Conservation (phyloP, 2,329 filamentous ascomycete genomes). For the Neopestalotiopsis rosae region DNA sequence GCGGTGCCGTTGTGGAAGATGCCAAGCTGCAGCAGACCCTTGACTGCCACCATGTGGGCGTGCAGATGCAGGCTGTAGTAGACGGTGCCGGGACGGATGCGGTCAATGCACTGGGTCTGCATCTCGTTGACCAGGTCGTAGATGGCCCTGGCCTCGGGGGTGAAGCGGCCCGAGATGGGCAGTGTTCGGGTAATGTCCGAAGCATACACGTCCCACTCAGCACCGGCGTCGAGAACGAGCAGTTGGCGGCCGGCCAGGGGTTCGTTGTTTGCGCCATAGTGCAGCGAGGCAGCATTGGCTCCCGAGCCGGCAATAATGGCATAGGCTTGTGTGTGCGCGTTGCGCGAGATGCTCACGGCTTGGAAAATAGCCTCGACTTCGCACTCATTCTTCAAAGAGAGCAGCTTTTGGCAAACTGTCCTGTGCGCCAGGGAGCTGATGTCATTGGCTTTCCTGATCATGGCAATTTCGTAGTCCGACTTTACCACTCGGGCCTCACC, state of each 20-base stretch:
- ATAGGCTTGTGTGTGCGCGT: conserved; percentile 82
- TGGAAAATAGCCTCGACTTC: conserved; percentile 83
- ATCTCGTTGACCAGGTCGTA: conserved; percentile 81
- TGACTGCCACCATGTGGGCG: conserved; percentile 74
- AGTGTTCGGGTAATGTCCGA: conserved; percentile 90
- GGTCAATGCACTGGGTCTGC: conserved; percentile 76
- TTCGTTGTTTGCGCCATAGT: conserved; percentile 84
- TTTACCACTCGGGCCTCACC: conserved; percentile 83
- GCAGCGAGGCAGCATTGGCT: conserved; percentile 80
- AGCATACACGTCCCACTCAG: conserved; percentile 85
- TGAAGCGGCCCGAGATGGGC: conserved; percentile 66
- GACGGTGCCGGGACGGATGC: conserved; percentile 70
- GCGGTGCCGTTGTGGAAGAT: conserved; percentile 69
- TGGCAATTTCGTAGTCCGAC: conserved; percentile 81
- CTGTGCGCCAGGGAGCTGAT: conserved; percentile 81
- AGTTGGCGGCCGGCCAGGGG: conserved; percentile 72
- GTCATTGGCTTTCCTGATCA: conserved; percentile 81
- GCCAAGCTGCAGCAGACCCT: conserved; percentile 73
- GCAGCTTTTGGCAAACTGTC: conserved; percentile 70
- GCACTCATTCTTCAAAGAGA: conserved; percentile 73
- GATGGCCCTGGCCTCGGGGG: conserved; percentile 57
- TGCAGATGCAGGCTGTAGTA: conserved; percentile 76
- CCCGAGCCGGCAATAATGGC: conserved; percentile 87
- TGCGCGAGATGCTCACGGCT: conserved; percentile 72
- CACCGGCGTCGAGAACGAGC: conserved; percentile 85